Percentiles rank a stretch among this genome's conserved stretches.
Conservation (phyloP, 176 grass and related monocot species). For the Zoysia pacifica region DNA sequence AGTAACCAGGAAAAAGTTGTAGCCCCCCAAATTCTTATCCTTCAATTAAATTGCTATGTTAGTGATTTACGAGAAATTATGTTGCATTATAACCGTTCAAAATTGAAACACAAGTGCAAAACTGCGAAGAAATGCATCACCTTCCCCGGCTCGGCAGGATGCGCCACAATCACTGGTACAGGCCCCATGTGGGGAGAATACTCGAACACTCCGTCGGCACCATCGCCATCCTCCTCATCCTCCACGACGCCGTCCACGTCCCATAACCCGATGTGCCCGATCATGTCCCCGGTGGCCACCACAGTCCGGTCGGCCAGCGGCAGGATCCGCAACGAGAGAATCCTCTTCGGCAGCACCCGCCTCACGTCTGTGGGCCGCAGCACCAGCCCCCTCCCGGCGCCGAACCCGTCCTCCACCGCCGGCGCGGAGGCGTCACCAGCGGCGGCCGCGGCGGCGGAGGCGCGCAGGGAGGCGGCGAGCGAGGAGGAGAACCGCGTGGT, state of each 20-base stretch:
- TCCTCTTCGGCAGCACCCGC: slow-evolving; percentile 51
- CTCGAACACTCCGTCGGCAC: slow-evolving; percentile 52
- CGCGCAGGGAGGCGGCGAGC: slow-evolving; percentile 32
- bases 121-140: slow-evolving; percentile 16
- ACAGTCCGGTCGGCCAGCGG: slow-evolving; percentile 59
- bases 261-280: slow-evolving; percentile 84
- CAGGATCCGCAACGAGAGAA: slow-evolving; percentile 57
- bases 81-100: background rate
- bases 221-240: slow-evolving; percentile 11
- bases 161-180: slow-evolving; percentile 61
- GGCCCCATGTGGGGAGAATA: slow-evolving; percentile 63
- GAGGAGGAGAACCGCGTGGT: slow-evolving; percentile 38
- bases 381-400: slow-evolving; percentile 46
- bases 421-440: background rate
- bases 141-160: slow-evolving; percentile 51
- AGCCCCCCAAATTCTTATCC: background rate
- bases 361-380: slow-evolving; percentile 52
- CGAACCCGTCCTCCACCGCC: slow-evolving; percentile 9
- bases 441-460: slow-evolving; percentile 9
- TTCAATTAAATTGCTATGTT: background rate
- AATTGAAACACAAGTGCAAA: background rate
- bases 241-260: slow-evolving; percentile 50
- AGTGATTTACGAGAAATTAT: background rate
- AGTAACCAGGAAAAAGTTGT: too few species aligned
- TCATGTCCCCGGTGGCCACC: slow-evolving; percentile 52